Percentiles rank a stretch among this genome's conserved stretches.
Conservation (phyloP, 305 asterid species). For the Salvia sclarea region DNA sequence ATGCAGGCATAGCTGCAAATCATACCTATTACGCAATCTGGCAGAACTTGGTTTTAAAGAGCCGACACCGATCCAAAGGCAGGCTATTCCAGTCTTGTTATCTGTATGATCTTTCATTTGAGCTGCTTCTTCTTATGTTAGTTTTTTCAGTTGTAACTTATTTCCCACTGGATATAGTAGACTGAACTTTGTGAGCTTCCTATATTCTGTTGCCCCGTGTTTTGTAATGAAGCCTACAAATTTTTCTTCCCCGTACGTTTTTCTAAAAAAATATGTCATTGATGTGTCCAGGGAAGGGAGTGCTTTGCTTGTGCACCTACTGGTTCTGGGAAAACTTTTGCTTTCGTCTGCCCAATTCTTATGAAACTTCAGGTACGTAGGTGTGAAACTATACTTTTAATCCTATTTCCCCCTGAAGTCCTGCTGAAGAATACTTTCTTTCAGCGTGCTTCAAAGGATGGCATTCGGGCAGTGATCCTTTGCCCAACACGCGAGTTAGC, state of each 20-base stretch:
- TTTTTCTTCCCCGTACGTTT: neutral
- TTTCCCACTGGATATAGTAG: conserved; percentile 2
- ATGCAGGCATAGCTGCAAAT: conserved; percentile 64
- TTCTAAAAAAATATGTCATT: neutral
- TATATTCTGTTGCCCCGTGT: conserved; percentile 5
- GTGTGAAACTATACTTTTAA: neutral
- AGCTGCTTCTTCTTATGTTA: conserved; percentile 25
- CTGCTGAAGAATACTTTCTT: conserved; percentile 35
- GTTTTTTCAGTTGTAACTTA: conserved; percentile 1
- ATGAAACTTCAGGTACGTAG: conserved; percentile 71
- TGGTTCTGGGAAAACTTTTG: conserved; percentile 93
- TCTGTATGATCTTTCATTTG: conserved; percentile 70
- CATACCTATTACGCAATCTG: conserved; percentile 66
- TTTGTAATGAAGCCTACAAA: neutral
- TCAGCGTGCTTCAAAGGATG: conserved; percentile 77
- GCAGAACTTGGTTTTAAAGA: conserved; percentile 73
- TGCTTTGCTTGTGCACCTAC: conserved; percentile 96
- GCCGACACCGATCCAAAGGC: conserved; percentile 97
- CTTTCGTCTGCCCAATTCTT: conserved; percentile 81
- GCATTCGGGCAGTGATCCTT: conserved; percentile 81
- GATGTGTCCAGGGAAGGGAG: conserved; percentile 69
- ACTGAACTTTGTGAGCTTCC: conserved; percentile 14
- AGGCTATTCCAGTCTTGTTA: conserved; percentile 87
- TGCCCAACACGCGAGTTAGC: conserved; percentile 96
- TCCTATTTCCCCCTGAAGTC: neutral